A percentile compares a stretch with the other conserved stretches of the same genome.
Evolutionary conservation across 176 grass and related monocot species (phyloP).

Genomic region (Carex cristatella): DNA sequence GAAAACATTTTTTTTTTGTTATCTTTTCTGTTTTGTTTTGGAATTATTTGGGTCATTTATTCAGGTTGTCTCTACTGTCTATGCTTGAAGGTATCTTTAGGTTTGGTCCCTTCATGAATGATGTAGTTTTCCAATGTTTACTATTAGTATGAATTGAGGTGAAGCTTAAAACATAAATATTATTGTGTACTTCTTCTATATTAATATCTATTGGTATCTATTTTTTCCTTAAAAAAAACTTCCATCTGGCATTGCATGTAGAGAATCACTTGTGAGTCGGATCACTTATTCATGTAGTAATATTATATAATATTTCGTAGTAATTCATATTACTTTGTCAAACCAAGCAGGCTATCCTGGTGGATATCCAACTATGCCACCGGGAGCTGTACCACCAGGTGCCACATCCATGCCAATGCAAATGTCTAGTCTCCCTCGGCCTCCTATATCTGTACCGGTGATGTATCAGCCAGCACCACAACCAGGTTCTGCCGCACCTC

Average conservation of each 20-base stretch:
- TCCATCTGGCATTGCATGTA: neutral
- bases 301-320: neutral
- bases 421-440: conserved; percentile 11
- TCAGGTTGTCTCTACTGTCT: neutral
- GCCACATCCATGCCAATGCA: conserved; percentile 23
- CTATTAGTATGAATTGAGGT: neutral
- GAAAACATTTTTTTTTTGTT: neutral
- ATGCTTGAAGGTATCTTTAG: neutral
- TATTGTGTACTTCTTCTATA: neutral
- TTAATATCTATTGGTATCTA: neutral
- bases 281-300: neutral
- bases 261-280: neutral
- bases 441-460: neutral
- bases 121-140: neutral
- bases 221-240: neutral
- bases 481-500: neutral
- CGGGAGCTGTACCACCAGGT: neutral
- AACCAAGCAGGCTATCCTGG: conserved; percentile 5
- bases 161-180: neutral
- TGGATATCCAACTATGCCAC: neutral
- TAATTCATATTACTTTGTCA: neutral
- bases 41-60: neutral
- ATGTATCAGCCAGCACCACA: conserved; percentile 21
- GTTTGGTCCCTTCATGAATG: neutral
- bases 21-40: neutral